phyloP scores from a whole-genome alignment of 2,329 filamentous ascomycete genomes.

The Metarhizium sp. region DNA sequence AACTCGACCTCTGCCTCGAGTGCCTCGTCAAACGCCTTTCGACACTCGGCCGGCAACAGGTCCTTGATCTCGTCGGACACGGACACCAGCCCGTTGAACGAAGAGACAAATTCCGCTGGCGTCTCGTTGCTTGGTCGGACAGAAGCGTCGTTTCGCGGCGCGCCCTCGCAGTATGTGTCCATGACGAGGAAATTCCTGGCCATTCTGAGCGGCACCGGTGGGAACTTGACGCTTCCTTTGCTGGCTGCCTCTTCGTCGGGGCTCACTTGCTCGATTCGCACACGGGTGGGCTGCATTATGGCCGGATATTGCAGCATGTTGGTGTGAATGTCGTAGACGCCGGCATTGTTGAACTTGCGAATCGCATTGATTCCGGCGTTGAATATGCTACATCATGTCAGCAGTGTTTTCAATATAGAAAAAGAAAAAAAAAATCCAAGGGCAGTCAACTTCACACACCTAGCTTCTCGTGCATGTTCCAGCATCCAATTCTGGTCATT shows the following conservation, averaged over 20 bases:
- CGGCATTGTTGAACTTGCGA: slow-evolving; percentile 60
- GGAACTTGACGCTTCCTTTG: slow-evolving; percentile 28
- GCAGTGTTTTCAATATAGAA: background rate
- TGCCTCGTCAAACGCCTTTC: slow-evolving; percentile 61
- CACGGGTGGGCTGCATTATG: slow-evolving; percentile 83
- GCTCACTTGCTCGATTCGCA: slow-evolving; percentile 65
- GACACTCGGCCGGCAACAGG: slow-evolving; percentile 60
- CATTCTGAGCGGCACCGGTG: slow-evolving; percentile 37
- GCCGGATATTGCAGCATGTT: slow-evolving; percentile 83
- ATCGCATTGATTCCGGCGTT: slow-evolving; percentile 64
- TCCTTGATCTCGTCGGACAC: slow-evolving; percentile 57
- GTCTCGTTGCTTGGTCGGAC: slow-evolving; percentile 34
- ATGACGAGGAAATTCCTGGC: slow-evolving; percentile 47
- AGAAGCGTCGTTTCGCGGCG: slow-evolving; percentile 35
- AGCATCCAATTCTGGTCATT: slow-evolving; percentile 96
- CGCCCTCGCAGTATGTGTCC: slow-evolving; percentile 45
- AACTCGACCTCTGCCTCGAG: slow-evolving; percentile 57
- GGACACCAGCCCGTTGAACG: slow-evolving; percentile 53
- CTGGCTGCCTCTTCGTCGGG: slow-evolving; percentile 26
- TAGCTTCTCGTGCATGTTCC: slow-evolving; percentile 85
- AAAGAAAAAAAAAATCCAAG: too few species aligned
- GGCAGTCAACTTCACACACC: slow-evolving; percentile 38
- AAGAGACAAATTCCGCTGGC: slow-evolving; percentile 36
- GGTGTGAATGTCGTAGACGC: slow-evolving; percentile 89
- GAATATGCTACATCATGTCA: slow-evolving; percentile 53